Evolutionary conservation across 2,329 filamentous ascomycete species (phyloP).

Genomic region (Fusarium transvaalense): DNA sequence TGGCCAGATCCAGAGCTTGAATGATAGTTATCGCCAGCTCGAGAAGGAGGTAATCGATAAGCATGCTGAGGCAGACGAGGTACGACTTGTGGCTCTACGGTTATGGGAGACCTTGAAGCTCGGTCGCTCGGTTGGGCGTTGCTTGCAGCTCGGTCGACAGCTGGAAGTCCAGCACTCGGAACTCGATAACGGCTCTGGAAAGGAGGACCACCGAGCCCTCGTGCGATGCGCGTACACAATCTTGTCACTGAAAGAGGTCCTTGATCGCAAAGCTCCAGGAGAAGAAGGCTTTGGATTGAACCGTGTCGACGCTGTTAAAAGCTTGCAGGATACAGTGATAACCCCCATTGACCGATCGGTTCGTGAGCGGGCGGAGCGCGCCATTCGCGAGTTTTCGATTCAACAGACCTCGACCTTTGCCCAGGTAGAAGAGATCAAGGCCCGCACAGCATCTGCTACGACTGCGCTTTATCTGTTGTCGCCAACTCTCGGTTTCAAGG

Average conservation of each 20-base stretch:
- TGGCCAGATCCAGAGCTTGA: conserved; percentile 81
- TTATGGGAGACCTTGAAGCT: conserved; percentile 85
- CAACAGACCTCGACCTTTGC: conserved; percentile 67
- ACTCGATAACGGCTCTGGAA: conserved; percentile 57
- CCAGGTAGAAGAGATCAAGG: conserved; percentile 79
- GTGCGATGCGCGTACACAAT: conserved; percentile 86
- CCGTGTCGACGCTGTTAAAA: conserved; percentile 77
- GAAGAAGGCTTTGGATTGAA: conserved; percentile 84
- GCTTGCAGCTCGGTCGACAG: conserved; percentile 84
- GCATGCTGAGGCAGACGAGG: conserved; percentile 87
- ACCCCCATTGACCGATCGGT: conserved; percentile 79
- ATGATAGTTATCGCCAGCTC: conserved; percentile 85
- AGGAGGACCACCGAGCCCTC: conserved; percentile 81
- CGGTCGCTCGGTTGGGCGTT: conserved; percentile 80
- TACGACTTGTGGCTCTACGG: conserved; percentile 79
- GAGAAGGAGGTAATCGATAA: conserved; percentile 88
- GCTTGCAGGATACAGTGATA: conserved; percentile 76
- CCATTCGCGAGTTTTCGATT: conserved; percentile 86
- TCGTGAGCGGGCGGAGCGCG: conserved; percentile 79
- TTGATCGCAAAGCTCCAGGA: conserved; percentile 74
- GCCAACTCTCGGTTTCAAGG: conserved; percentile 67
- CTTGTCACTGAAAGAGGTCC: conserved; percentile 78
- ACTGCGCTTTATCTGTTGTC: conserved; percentile 85
- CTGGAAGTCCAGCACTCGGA: conserved; percentile 88
- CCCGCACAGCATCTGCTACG: conserved; percentile 79